Evolutionary conservation across 805 yeast genomes (phyloP), one percentile per base, ranked within the genome.

Genomic region (Lipomyces orientalis): DNA sequence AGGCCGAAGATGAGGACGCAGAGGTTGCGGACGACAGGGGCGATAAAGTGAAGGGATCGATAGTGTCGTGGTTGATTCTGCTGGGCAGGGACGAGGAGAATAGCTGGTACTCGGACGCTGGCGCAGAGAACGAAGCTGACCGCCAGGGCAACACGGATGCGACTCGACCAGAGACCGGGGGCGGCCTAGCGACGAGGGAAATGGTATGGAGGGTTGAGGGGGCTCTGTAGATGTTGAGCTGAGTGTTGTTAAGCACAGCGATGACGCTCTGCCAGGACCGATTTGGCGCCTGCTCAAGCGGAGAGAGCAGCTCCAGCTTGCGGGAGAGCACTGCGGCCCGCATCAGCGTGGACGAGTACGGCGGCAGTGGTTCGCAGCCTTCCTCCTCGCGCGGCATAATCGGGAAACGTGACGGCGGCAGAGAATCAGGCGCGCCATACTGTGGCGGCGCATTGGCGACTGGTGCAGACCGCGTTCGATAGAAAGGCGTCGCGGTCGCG

Each of bases 171-270:
- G 33, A 25, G 55, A 58, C 64, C 58, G 54, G 43, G 22, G 63
- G 61, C 19, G 63, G 61, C 19, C 46, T 46, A 33, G 54, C 22
- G 46, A 31, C 31, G 59, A 46, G 56, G 58, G 59, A 31, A 49
- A 29, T 19, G 8, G 56, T 37, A 5, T 59, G 62, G 57, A 46
- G 37, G 31, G 62, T 59, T 9, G 43, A 33, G 8, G 62, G 54
- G 8, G 75, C 69, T 6, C 79, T 74, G 76, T 90, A 90, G 64
- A 93, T 80, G 77, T 90, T 90, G 46, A 93, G 79, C 79, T 91
- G 97, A 1, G 98, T 93, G 22, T 94, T 90, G 81, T 93, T 92
- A 61, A 93, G 80, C 74, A 90, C 96, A 77, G 91, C 81, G 29
- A 90, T 81, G 56, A 84, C 84, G 55, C 84, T 81, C 72, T 82